Percentiles rank a stretch among this genome's conserved stretches.
Conservation (phyloP, 768 basidiomycete genomes). For the Brasilioporus rufonigricans region DNA sequence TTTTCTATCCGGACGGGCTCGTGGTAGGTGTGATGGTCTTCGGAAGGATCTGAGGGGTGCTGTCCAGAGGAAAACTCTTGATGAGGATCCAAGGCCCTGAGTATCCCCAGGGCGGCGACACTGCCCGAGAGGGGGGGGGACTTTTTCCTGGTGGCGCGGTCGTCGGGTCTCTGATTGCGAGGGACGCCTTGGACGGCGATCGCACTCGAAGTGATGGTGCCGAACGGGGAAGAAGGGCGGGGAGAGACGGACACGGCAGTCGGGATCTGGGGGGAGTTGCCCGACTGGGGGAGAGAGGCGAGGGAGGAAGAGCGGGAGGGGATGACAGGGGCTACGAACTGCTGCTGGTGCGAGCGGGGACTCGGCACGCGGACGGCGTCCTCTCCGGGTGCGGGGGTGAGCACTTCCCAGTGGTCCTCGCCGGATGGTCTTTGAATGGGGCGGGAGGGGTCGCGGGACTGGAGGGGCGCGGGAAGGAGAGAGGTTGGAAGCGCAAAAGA, state of each 20-base stretch:
- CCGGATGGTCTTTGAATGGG: constrained; percentile 29
- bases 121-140: constrained; percentile 31
- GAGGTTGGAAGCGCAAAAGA: neutral
- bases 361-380: constrained; percentile 21
- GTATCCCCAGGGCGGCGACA: constrained; percentile 14
- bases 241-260: constrained; percentile 21
- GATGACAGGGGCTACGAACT: constrained; percentile 28
- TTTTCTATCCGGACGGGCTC: constrained; percentile 31
- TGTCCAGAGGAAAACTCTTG: constrained; percentile 17
- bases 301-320: constrained; percentile 54
- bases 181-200: constrained; percentile 14
- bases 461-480: neutral
- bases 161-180: constrained; percentile 18
- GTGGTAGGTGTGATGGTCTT: constrained; percentile 30
- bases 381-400: constrained; percentile 29
- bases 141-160: constrained; percentile 29
- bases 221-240: constrained; percentile 49
- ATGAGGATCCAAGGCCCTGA: constrained; percentile 58
- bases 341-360: constrained; percentile 25
- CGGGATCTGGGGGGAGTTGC: constrained; percentile 38
- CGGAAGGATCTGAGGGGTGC: constrained; percentile 25
- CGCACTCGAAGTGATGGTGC: constrained; percentile 29
- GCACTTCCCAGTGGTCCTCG: constrained; percentile 49
- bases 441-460: constrained; percentile 20
- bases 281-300: constrained; percentile 42